phyloP scores from a whole-genome alignment of 805 yeast species.

The Metschnikowia lochheadii region DNA sequence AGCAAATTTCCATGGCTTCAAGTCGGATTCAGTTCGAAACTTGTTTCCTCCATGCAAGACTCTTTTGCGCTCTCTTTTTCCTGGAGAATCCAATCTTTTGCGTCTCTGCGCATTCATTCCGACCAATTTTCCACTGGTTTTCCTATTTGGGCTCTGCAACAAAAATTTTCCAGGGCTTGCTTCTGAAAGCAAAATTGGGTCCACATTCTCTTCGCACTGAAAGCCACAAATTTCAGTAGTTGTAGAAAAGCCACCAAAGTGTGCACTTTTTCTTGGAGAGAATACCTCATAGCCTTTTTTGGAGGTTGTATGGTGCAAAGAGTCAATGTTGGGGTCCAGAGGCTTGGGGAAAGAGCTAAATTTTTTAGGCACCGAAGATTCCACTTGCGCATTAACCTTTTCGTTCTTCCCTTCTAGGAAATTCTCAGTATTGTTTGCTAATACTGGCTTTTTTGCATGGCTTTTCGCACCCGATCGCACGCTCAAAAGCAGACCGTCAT shows the following conservation, averaged over 20 bases:
- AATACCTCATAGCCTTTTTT: neutral
- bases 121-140: no score
- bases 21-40: no score
- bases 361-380: neutral
- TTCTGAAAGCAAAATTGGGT: neutral
- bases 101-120: no score
- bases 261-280: neutral
- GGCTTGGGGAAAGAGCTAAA: neutral
- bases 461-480: neutral
- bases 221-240: neutral
- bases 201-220: neutral
- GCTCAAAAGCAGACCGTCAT: neutral
- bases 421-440: neutral
- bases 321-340: neutral
- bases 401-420: no score
- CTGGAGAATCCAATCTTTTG: no score
- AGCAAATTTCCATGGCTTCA: no score
- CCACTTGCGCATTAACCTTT: no score
- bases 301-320: neutral
- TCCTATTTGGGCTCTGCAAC: no score
- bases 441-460: neutral
- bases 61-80: no score
- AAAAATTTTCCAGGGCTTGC: no score
- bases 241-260: neutral
- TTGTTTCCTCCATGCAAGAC: no score